These are phyloP conservation scores for Endogone sp. DNA, from an alignment of 192 early-diverging fungal genomes.

Conservation along the genomic window DNA sequence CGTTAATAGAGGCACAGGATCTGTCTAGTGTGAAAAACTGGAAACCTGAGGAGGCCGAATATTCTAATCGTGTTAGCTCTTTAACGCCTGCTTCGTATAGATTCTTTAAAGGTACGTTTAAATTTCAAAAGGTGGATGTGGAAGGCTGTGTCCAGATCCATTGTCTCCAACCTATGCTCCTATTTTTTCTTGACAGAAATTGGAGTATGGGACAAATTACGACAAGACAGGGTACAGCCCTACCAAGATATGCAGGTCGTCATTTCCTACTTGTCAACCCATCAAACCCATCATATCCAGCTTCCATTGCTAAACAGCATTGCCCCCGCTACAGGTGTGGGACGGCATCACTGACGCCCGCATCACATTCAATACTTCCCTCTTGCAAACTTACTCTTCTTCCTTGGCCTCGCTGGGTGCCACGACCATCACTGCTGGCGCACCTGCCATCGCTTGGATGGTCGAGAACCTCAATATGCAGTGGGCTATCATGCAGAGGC, in stretches of 20 bases:
- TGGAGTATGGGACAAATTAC: constrained; percentile 66
- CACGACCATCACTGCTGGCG: constrained; percentile 10
- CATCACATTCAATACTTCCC: constrained; percentile 59
- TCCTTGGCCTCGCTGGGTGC: constrained; percentile 1
- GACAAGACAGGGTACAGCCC: constrained; percentile 48
- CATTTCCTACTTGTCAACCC: too few relatives aligned
- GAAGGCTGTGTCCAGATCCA: background rate
- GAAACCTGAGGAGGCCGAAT: constrained; percentile 48
- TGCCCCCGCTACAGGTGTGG: constrained; percentile 49
- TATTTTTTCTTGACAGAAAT: constrained; percentile 32
- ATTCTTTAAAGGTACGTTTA: constrained; percentile 50
- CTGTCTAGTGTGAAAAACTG: constrained; percentile 50
- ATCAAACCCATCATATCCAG: too few relatives aligned
- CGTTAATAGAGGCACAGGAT: constrained; percentile 78
- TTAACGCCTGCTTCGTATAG: constrained; percentile 65
- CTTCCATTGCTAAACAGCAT: too few relatives aligned
- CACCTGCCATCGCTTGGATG: constrained; percentile 70
- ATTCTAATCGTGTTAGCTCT: constrained; percentile 80
- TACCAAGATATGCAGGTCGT: constrained; percentile 62
- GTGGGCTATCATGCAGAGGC: constrained; percentile 53
- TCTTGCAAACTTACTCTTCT: constrained; percentile 6
- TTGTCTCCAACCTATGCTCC: background rate
- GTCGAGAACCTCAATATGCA: constrained; percentile 86
- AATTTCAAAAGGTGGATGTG: too few relatives aligned
- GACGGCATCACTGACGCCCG: constrained; percentile 63